phyloP scores from a whole-genome alignment of 768 basidiomycete species.

The Candolleomyces eurysporus region DNA sequence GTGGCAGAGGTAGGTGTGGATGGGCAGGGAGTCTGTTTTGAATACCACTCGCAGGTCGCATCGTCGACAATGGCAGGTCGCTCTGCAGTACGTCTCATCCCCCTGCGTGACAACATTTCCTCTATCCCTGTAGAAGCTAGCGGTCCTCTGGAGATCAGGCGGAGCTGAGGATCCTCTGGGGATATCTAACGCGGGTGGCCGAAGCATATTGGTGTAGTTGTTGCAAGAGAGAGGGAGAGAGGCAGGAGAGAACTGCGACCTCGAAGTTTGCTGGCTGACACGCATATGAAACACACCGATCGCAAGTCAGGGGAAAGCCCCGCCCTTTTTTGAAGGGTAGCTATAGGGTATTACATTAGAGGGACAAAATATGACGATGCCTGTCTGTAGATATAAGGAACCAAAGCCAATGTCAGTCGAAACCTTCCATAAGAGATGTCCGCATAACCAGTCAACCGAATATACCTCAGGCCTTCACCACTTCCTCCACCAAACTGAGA shows the following conservation, averaged over 20 bases:
- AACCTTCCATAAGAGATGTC: too few species aligned
- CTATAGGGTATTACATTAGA: too few species aligned
- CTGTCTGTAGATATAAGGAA: too few species aligned
- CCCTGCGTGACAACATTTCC: neutral
- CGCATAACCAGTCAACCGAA: too few species aligned
- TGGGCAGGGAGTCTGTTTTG: slow-evolving; percentile 17
- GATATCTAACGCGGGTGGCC: neutral
- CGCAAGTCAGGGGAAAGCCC: neutral
- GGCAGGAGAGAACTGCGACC: neutral
- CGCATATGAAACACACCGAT: neutral
- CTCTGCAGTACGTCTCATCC: slow-evolving; percentile 20
- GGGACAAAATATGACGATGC: too few species aligned
- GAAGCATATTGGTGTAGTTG: neutral
- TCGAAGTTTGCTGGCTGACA: neutral
- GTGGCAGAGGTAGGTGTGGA: slow-evolving; percentile 19
- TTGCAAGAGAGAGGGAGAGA: neutral
- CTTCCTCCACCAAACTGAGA: neutral
- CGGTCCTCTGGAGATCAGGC: too few species aligned
- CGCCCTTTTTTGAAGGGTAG: neutral
- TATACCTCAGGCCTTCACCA: neutral
- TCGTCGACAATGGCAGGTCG: slow-evolving; percentile 24
- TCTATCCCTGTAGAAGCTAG: neutral
- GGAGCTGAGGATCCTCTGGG: neutral
- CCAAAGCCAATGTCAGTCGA: too few species aligned
- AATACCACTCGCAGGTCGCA: slow-evolving; percentile 21